phyloP scores from a whole-genome alignment of 768 basidiomycete genomes.

The Podaxis sp. region DNA sequence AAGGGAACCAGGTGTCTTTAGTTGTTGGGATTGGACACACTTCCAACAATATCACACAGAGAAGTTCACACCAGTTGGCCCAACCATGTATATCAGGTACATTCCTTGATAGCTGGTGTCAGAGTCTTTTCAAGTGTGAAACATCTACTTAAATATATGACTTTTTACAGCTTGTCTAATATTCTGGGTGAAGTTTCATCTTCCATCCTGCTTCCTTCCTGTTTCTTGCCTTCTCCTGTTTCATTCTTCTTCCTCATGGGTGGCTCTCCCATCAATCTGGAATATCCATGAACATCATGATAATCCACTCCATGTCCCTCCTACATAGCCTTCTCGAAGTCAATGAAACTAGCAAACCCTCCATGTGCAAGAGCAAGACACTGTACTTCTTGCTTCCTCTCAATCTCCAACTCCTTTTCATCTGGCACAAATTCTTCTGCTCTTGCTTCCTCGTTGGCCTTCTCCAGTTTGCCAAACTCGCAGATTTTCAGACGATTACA shows the following conservation, averaged over 20 bases:
- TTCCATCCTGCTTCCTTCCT: background rate
- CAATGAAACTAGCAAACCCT: conserved; percentile 48
- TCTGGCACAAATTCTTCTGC: conserved; percentile 41
- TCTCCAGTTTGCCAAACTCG: conserved; percentile 29
- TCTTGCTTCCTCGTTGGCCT: conserved; percentile 38
- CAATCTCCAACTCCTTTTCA: conserved; percentile 45
- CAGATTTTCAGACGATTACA: conserved; percentile 24
- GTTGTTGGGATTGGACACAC: no score
- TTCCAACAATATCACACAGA: no score
- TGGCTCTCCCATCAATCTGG: conserved; percentile 40
- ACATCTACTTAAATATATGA: background rate
- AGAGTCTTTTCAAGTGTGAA: background rate
- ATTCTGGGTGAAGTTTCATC: background rate
- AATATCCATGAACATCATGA: conserved; percentile 43
- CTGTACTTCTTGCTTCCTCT: conserved; percentile 52
- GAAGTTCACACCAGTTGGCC: no score
- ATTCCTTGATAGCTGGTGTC: no score
- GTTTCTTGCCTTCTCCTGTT: background rate
- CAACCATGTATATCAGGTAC: no score
- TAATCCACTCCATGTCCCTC: conserved; percentile 41
- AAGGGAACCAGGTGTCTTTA: no score
- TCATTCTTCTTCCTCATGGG: conserved; percentile 30
- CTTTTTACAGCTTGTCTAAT: background rate
- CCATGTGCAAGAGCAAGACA: conserved; percentile 51
- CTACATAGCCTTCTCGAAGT: conserved; percentile 52